These are phyloP conservation scores for Calonectria hongkongensis DNA, from an alignment of 2,329 filamentous ascomycete genomes.

Conservation along the genomic window DNA sequence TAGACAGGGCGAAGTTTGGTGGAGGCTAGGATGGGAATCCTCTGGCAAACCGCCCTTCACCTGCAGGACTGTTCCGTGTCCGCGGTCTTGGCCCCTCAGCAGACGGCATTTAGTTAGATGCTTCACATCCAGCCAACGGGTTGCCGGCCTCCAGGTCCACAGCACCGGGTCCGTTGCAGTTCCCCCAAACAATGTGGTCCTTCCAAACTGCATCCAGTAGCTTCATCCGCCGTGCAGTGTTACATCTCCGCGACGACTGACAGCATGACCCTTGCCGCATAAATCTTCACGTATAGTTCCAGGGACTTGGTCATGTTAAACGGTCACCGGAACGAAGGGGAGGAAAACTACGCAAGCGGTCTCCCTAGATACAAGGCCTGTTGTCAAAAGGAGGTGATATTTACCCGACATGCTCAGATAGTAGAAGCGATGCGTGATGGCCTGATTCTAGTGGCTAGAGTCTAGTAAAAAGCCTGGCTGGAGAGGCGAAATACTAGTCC, in stretches of 20 bases:
- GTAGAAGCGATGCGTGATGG: conserved; percentile 14
- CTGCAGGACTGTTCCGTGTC: conserved; percentile 19
- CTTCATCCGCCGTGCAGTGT: conserved; percentile 21
- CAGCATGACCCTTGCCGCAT: conserved; percentile 17
- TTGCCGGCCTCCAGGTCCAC: conserved; percentile 26
- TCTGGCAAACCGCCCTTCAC: conserved; percentile 1
- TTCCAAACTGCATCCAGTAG: conserved; percentile 19
- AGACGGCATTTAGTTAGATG: background rate
- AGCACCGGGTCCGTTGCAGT: conserved; percentile 23
- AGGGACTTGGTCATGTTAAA: background rate
- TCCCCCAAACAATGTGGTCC: background rate
- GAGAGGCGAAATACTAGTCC: background rate
- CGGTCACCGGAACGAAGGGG: background rate
- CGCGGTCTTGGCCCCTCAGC: conserved; percentile 13
- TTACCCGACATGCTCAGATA: background rate
- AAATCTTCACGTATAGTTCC: conserved; percentile 20
- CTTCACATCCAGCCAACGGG: conserved; percentile 19
- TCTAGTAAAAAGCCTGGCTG: background rate
- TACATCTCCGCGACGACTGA: background rate
- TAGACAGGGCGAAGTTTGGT: background rate
- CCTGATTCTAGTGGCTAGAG: background rate
- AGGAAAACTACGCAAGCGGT: conserved; percentile 19
- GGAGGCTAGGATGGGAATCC: conserved; percentile 25
- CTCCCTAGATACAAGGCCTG: background rate
- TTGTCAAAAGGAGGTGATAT: conserved; percentile 3